A percentile compares a stretch with the other conserved stretches of the same genome.
These are phyloP conservation scores for Cyclotella distinguenda DNA, from an alignment of 108 stramenopile species.

Conservation along the genomic window DNA sequence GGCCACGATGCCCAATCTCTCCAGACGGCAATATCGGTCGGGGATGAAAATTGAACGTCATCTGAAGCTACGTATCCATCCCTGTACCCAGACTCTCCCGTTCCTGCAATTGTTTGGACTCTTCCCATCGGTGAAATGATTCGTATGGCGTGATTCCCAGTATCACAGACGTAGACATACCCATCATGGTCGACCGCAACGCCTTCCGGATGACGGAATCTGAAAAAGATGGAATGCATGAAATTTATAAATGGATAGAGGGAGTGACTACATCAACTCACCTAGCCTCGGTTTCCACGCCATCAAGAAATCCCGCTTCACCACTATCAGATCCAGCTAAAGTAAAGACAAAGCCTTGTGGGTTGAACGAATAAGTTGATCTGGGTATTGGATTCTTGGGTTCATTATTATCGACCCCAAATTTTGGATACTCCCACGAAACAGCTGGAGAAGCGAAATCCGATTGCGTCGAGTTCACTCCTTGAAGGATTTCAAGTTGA, in stretches of 20 bases:
- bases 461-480: constrained; percentile 49
- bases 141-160: constrained; percentile 84
- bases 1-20: constrained; percentile 63
- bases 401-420: constrained; percentile 12
- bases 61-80: constrained; percentile 45
- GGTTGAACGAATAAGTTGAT: constrained; percentile 31
- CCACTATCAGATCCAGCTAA: constrained; percentile 51
- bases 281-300: constrained; percentile 52
- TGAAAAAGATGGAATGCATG: background rate
- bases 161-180: constrained; percentile 86
- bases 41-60: constrained; percentile 63
- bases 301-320: constrained; percentile 63
- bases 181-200: constrained; percentile 81
- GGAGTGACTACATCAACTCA: background rate
- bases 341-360: constrained; percentile 59
- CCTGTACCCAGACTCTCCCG: constrained; percentile 30
- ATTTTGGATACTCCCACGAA: constrained; percentile 60
- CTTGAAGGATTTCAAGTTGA: constrained; percentile 12
- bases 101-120: constrained; percentile 78
- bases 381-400: constrained; percentile 35
- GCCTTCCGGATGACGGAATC: constrained; percentile 69
- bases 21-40: constrained; percentile 68
- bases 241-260: background rate
- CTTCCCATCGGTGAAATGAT: constrained; percentile 53
- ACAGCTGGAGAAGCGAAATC: constrained; percentile 26